Base-by-base conservation (phyloP, 1,284 basidiomycete species). In the Moesziomyces parantarcticus region DNA sequence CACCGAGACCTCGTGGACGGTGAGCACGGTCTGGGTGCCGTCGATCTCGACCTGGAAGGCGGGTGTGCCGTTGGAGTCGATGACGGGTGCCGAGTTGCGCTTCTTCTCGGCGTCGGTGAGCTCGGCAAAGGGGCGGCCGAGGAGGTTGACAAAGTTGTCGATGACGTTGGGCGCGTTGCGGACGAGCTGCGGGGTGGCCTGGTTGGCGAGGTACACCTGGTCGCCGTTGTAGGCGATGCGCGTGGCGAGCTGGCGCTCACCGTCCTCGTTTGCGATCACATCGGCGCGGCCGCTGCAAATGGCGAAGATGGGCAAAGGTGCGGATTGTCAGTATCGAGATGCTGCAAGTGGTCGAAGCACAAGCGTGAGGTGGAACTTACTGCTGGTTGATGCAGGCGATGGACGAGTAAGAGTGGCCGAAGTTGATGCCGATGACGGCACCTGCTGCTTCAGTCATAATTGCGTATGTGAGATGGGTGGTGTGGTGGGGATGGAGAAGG, bases 91-190 rank as follows among this genome's bases (percentile, higher is more conserved):
- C 6, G 94, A 92, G 79, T 89, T 78, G 90, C 89, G 58, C 94
- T 88, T 50, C 93, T 14, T 89, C 88, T 82, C 87, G 75, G 88
- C 63, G n/a, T 76, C 87, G n/a, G 88, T 85, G 58, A 92, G 87
- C 74, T 92, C 90, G 36, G 90, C 90, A 84, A 91, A 93, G 79
- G 91, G 92, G 87, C 93, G 93, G 53, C 97, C 96, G 41, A 99
- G 88, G 11, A 98, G 87, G 85, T 97, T 94, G 50, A 95, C 88
- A 88, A 99, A 99, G 11, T 92, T 92, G 51, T 90, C 91, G 80
- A 99, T 95, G 39, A 95, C 97, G 85, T 99, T 99, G 83, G 91
- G 88, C 5, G 92, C 88, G 85, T 99, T 99, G 85, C 97, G 95
- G 29, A 99, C 92, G 49, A 98, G 91, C 84, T 99, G 96, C 11